Conservation (phyloP, 768 basidiomycete species). For the Leccinum aurantiacum region DNA sequence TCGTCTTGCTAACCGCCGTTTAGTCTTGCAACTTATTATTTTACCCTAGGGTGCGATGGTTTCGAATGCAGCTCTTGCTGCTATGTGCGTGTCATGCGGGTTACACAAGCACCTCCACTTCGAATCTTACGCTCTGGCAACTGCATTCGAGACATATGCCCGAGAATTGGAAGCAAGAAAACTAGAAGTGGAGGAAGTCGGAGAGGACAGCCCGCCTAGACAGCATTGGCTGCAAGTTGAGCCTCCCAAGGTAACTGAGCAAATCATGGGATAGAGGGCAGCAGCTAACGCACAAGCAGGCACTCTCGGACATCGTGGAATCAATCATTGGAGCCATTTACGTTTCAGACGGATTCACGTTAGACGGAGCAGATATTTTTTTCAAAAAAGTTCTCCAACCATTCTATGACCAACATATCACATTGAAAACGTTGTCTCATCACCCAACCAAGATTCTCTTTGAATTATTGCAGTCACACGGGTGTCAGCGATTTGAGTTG, state of each 20-base stretch:
- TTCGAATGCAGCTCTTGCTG: constrained; percentile 74
- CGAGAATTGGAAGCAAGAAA: constrained; percentile 46
- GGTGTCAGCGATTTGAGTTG: constrained; percentile 66
- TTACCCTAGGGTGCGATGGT: constrained; percentile 74
- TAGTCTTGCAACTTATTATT: constrained; percentile 6
- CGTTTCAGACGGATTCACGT: constrained; percentile 70
- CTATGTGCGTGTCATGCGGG: constrained; percentile 69
- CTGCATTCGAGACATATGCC: constrained; percentile 54
- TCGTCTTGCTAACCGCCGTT: neutral
- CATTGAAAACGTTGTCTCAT: constrained; percentile 66
- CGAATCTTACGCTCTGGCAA: constrained; percentile 52
- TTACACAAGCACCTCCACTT: constrained; percentile 61
- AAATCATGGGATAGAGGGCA: constrained; percentile 1
- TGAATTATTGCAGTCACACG: constrained; percentile 69
- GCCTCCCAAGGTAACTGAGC: constrained; percentile 64
- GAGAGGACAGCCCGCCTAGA: constrained; percentile 52
- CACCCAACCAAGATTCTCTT: constrained; percentile 77
- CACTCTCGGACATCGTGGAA: constrained; percentile 77
- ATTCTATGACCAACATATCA: constrained; percentile 77
- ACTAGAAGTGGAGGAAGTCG: constrained; percentile 48
- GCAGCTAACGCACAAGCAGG: constrained; percentile 40
- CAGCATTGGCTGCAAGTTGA: constrained; percentile 81
- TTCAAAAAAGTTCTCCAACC: constrained; percentile 71
- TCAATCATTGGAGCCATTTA: constrained; percentile 77
- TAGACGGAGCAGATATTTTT: constrained; percentile 58